Percentiles rank a stretch among this genome's conserved stretches.
These are phyloP conservation scores for Eucommia ulmoides DNA, from an alignment of 257 asterid genomes.

Conservation along the genomic window DNA sequence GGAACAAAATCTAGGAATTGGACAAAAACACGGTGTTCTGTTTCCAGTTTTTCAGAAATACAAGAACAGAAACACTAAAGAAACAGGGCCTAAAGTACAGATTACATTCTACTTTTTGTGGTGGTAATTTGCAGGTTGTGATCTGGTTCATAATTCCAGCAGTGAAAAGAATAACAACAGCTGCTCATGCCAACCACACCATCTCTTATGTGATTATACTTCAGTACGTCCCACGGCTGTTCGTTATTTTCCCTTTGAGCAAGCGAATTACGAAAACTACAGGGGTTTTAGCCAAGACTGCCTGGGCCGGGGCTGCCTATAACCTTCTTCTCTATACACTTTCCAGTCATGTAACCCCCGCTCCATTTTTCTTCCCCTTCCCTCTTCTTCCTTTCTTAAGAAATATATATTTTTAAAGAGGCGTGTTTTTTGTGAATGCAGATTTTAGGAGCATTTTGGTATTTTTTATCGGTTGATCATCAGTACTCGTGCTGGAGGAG, in stretches of 20 bases:
- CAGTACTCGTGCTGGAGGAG: slow-evolving; percentile 66
- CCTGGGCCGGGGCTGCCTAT: slow-evolving; percentile 91
- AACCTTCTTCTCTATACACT: slow-evolving; percentile 67
- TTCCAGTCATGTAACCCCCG: slow-evolving; percentile 66
- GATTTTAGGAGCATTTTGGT: slow-evolving; percentile 79
- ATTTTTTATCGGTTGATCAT: slow-evolving; percentile 68
- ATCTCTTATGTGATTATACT: slow-evolving; percentile 61
- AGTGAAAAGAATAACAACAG: slow-evolving; percentile 15
- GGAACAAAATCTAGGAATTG: too few relatives aligned
- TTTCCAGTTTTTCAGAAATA: too few relatives aligned
- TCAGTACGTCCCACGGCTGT: slow-evolving; percentile 69
- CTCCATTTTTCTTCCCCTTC: not conserved
- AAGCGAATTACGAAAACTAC: slow-evolving; percentile 56
- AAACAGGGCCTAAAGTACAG: too few relatives aligned
- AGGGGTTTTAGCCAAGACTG: slow-evolving; percentile 75
- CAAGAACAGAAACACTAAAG: too few relatives aligned
- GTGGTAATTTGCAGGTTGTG: slow-evolving; percentile 34
- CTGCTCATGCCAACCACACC: slow-evolving; percentile 51
- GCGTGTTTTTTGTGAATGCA: slow-evolving; percentile 12
- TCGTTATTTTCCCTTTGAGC: slow-evolving; percentile 63
- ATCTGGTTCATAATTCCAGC: slow-evolving; percentile 69
- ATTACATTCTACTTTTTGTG: slow-evolving; percentile 1
- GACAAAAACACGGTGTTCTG: too few relatives aligned
- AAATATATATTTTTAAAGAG: not conserved
- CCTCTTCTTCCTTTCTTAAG: not conserved